Percentiles rank a stretch among this genome's conserved stretches.
phyloP scores from a whole-genome alignment of 2,329 filamentous ascomycete genomes.

The Diaporthe destruens region DNA sequence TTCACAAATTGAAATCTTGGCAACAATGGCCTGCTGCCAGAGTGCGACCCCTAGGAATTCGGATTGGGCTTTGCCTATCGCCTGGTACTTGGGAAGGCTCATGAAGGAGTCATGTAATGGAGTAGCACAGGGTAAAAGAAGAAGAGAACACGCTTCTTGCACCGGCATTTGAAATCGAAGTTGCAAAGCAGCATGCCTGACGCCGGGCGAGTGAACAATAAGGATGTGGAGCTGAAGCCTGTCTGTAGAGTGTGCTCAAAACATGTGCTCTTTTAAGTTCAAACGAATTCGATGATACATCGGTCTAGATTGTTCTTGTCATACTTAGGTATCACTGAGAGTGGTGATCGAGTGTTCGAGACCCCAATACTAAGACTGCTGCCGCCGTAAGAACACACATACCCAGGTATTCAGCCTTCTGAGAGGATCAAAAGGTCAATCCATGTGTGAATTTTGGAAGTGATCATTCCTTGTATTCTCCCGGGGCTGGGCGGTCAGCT shows the following conservation, averaged over 20 bases:
- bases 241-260: neutral
- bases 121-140: no score
- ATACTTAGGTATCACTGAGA: neutral
- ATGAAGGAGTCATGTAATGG: neutral
- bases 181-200: neutral
- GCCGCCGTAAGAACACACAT: no score
- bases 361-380: neutral
- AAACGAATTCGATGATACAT: neutral
- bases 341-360: neutral
- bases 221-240: neutral
- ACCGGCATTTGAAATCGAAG: no score
- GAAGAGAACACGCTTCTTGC: neutral
- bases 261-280: neutral
- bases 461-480: neutral
- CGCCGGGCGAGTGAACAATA: no score
- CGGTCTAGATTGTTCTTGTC: neutral
- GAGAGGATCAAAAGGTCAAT: neutral
- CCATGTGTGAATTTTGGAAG: neutral
- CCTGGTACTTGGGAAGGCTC: neutral
- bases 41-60: no score
- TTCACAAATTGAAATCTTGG: neutral
- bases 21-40: neutral
- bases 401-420: neutral
- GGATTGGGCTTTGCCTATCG: no score
- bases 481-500: slow-evolving; percentile 17